These are phyloP conservation scores for Coemansia sp. DNA, from an alignment of 192 early-diverging fungal genomes.

Conservation along the genomic window DNA sequence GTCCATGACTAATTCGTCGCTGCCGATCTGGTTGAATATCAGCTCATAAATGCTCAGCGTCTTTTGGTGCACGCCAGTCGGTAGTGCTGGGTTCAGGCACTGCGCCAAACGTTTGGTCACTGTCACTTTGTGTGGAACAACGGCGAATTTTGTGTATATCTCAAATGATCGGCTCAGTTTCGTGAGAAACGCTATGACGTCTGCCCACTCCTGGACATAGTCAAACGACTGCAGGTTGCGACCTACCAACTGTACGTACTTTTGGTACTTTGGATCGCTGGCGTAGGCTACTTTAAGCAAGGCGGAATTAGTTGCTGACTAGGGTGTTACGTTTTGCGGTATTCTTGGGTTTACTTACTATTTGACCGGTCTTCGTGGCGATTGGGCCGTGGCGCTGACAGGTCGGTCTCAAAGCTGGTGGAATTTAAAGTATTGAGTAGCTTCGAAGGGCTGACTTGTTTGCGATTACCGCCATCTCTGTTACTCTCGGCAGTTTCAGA, in stretches of 20 bases:
- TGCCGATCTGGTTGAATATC: slow-evolving; percentile 71
- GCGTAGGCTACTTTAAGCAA: slow-evolving; percentile 24
- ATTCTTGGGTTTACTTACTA: slow-evolving; percentile 13
- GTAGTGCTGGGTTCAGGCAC: slow-evolving; percentile 92
- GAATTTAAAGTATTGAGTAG: slow-evolving; percentile 3
- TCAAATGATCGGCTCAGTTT: slow-evolving; percentile 84
- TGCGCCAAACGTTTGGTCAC: slow-evolving; percentile 93
- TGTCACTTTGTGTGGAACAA: slow-evolving; percentile 82
- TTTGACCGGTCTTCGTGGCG: slow-evolving; percentile 27
- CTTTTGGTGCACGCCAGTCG: slow-evolving; percentile 95
- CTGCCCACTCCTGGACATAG: slow-evolving; percentile 92
- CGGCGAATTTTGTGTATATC: slow-evolving; percentile 70
- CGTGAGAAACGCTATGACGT: slow-evolving; percentile 88
- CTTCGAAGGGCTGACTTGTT: neutral
- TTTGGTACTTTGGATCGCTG: slow-evolving; percentile 80
- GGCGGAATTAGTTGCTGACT: neutral
- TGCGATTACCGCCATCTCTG: slow-evolving; percentile 8
- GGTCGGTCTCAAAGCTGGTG: slow-evolving; percentile 49
- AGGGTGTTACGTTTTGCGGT: too few species aligned
- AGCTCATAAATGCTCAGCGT: slow-evolving; percentile 84
- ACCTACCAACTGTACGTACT: slow-evolving; percentile 82
- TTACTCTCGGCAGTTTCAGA: slow-evolving; percentile 1
- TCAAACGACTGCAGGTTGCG: slow-evolving; percentile 91
- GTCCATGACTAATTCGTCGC: slow-evolving; percentile 77
- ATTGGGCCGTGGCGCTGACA: slow-evolving; percentile 35